Conservation (phyloP, 192 early-diverging fungal species). For the Coemansia sp. region DNA sequence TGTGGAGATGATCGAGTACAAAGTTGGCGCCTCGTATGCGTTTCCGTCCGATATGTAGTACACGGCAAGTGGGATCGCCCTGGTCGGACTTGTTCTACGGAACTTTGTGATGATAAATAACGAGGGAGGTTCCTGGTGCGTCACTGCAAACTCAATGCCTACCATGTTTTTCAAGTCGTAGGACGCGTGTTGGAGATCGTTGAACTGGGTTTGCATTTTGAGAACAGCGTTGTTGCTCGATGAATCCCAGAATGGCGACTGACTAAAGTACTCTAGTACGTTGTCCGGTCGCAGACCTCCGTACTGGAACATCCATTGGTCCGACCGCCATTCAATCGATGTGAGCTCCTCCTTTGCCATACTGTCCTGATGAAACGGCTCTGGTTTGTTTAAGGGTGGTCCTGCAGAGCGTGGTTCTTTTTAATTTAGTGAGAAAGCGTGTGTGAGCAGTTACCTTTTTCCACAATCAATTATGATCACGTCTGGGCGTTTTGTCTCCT, state of each 20-base stretch:
- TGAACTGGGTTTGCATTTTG: conserved; percentile 81
- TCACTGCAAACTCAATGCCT: conserved; percentile 75
- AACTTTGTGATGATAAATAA: conserved; percentile 76
- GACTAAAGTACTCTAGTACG: conserved; percentile 78
- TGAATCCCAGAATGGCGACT: conserved; percentile 81
- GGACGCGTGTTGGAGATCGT: conserved; percentile 60
- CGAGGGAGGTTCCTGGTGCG: conserved; percentile 63
- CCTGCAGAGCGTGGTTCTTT: no score
- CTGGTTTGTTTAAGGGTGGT: no score
- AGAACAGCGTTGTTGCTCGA: conserved; percentile 77
- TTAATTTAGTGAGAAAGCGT: no score
- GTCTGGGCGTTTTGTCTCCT: no score
- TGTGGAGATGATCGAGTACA: conserved; percentile 69
- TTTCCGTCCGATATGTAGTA: conserved; percentile 73
- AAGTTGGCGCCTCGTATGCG: conserved; percentile 71
- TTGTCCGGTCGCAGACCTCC: conserved; percentile 73
- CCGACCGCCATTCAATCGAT: conserved; percentile 64
- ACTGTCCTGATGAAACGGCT: background rate
- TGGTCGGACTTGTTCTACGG: conserved; percentile 58
- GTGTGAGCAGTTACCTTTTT: no score
- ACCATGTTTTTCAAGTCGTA: conserved; percentile 63
- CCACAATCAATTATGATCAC: no score
- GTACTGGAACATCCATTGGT: conserved; percentile 61
- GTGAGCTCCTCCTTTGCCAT: conserved; percentile 59
- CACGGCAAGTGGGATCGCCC: conserved; percentile 49